Conservation (phyloP, 208 protist species). For the Leishmania arabica region DNA sequence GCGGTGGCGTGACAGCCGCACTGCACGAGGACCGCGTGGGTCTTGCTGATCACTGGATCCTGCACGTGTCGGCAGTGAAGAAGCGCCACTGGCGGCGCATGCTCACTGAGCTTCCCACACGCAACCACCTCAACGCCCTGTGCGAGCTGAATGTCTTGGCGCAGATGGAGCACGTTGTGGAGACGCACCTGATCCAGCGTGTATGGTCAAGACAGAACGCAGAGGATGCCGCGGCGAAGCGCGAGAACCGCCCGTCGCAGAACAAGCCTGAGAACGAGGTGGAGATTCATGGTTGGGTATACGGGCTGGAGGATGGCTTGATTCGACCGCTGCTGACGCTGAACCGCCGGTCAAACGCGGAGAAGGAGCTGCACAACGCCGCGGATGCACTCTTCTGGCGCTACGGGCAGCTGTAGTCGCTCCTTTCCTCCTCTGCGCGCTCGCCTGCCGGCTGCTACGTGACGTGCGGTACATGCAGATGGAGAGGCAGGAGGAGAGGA, state of each 20-base stretch:
- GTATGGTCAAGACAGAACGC: conserved; percentile 56
- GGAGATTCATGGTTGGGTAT: conserved; percentile 81
- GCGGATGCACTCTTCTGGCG: conserved; percentile 68
- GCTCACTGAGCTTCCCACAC: conserved; percentile 38
- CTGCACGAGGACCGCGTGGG: conserved; percentile 58
- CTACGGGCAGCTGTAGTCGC: conserved; percentile 44
- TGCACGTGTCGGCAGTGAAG: conserved; percentile 70
- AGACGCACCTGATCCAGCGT: conserved; percentile 63
- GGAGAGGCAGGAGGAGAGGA: background rate
- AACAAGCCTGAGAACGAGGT: conserved; percentile 45
- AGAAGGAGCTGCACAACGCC: conserved; percentile 48
- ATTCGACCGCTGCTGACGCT: conserved; percentile 67
- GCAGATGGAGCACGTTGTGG: conserved; percentile 62
- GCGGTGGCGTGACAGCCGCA: conserved; percentile 90
- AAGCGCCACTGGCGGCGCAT: conserved; percentile 73
- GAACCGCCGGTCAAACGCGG: conserved; percentile 48
- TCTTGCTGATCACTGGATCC: conserved; percentile 82
- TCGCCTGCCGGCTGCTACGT: background rate
- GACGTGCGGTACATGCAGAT: background rate
- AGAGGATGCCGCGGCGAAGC: conserved; percentile 42
- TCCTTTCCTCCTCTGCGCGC: background rate
- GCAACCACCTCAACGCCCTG: conserved; percentile 54
- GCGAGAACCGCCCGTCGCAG: conserved; percentile 26
- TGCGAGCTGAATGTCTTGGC: conserved; percentile 82
- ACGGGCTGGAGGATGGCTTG: conserved; percentile 64